phyloP scores from a whole-genome alignment of 2,329 filamentous ascomycete species.

The Pseudogymnoascus sp. region DNA sequence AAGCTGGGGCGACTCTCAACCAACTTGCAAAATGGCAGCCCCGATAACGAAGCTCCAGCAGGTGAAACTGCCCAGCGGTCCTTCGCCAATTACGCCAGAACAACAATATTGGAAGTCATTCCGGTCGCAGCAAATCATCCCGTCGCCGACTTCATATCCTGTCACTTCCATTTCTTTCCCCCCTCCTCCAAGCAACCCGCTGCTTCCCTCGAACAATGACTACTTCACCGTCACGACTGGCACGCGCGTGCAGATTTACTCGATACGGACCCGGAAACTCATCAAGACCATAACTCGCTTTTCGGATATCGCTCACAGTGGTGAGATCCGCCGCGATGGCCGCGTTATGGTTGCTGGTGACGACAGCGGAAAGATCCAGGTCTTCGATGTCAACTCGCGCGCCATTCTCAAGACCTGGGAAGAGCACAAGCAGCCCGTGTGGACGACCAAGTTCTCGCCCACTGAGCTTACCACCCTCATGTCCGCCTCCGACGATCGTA shows the following conservation, averaged over 20 bases:
- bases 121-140: slow-evolving; percentile 81
- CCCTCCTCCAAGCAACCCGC: slow-evolving; percentile 36
- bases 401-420: slow-evolving; percentile 94
- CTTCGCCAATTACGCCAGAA: slow-evolving; percentile 78
- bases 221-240: slow-evolving; percentile 92
- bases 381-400: slow-evolving; percentile 84
- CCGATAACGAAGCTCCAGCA: slow-evolving; percentile 36
- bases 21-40: slow-evolving; percentile 23
- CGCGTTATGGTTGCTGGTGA: slow-evolving; percentile 86
- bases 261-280: slow-evolving; percentile 80
- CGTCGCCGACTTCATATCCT: slow-evolving; percentile 81
- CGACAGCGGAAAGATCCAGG: slow-evolving; percentile 84
- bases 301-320: slow-evolving; percentile 81
- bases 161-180: slow-evolving; percentile 84
- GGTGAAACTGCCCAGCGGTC: slow-evolving; percentile 75
- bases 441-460: slow-evolving; percentile 87
- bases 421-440: slow-evolving; percentile 88
- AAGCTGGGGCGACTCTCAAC: not conserved
- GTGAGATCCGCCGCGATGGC: slow-evolving; percentile 81
- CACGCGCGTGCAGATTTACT: slow-evolving; percentile 88
- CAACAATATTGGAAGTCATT: slow-evolving; percentile 96
- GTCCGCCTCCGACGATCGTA: slow-evolving; percentile 86
- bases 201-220: slow-evolving; percentile 46
- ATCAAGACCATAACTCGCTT: slow-evolving; percentile 93
- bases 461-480: slow-evolving; percentile 78